Percentiles rank a stretch among this genome's conserved stretches.
These are phyloP conservation scores for Neurospora sp. DNA, from an alignment of 495 filamentous ascomycete species.

Conservation along the genomic window DNA sequence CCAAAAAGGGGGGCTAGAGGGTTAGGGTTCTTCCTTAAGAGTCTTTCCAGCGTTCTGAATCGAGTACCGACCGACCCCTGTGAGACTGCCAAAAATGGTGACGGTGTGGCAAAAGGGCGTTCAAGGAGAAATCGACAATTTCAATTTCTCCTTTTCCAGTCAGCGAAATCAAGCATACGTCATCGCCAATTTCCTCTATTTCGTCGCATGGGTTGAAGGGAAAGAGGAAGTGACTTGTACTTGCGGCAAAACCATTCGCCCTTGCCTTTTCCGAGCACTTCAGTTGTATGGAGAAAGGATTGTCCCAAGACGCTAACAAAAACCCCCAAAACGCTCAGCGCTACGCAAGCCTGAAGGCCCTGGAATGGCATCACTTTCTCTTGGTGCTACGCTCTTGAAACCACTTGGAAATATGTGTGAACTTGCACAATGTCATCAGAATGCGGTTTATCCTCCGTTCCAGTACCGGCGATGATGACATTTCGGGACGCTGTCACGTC, in stretches of 20 bases:
- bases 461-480: neutral
- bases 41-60: neutral
- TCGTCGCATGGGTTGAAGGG: neutral
- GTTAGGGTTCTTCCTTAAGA: neutral
- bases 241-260: neutral
- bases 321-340: neutral
- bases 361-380: neutral
- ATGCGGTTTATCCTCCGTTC: neutral
- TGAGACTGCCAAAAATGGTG: neutral
- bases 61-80: neutral
- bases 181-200: neutral
- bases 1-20: neutral
- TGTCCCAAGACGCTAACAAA: neutral
- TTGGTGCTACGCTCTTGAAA: neutral
- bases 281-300: neutral
- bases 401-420: neutral
- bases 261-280: neutral
- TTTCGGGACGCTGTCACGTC: neutral
- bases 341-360: neutral
- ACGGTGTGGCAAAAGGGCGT: neutral
- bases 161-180: neutral
- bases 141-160: neutral
- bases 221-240: neutral
- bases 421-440: neutral
- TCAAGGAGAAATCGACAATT: neutral